Evolutionary conservation across 2,329 filamentous ascomycete genomes (phyloP).

Genomic region (Phaeosphaeria sp.): DNA sequence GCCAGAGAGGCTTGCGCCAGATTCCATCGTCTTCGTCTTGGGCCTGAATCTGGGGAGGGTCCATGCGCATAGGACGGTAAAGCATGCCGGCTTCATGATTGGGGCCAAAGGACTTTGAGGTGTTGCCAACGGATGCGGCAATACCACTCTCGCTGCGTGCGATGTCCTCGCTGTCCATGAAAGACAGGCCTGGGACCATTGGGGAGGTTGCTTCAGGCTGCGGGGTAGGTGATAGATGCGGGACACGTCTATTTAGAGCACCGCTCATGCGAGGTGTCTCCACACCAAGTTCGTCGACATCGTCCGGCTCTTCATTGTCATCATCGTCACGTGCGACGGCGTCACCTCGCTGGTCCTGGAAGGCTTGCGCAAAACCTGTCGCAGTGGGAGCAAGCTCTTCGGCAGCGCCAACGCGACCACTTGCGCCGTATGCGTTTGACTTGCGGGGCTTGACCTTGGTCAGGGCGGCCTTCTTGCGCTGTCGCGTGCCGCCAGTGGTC

Average conservation of each 20-base stretch:
- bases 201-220: slow-evolving; percentile 6
- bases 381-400: slow-evolving; percentile 33
- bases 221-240: slow-evolving; percentile 14
- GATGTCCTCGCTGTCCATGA: slow-evolving; percentile 25
- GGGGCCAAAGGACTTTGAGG: slow-evolving; percentile 44
- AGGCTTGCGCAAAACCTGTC: slow-evolving; percentile 43
- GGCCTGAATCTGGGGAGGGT: background rate
- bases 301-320: slow-evolving; percentile 21
- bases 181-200: slow-evolving; percentile 20
- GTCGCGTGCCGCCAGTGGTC: slow-evolving; percentile 22
- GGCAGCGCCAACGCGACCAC: slow-evolving; percentile 39
- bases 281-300: slow-evolving; percentile 21
- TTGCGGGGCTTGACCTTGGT: slow-evolving; percentile 39
- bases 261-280: slow-evolving; percentile 21
- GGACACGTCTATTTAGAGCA: slow-evolving; percentile 11
- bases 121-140: slow-evolving; percentile 30
- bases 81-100: slow-evolving; percentile 44
- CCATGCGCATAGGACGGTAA: background rate
- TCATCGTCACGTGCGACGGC: slow-evolving; percentile 32
- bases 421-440: slow-evolving; percentile 48
- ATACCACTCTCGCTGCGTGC: slow-evolving; percentile 29
- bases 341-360: slow-evolving; percentile 34
- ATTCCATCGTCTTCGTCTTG: background rate
- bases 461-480: slow-evolving; percentile 32
- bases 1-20: slow-evolving; percentile 1